Conservation (phyloP, 306 rosid genomes). For the Medicago arabica region DNA sequence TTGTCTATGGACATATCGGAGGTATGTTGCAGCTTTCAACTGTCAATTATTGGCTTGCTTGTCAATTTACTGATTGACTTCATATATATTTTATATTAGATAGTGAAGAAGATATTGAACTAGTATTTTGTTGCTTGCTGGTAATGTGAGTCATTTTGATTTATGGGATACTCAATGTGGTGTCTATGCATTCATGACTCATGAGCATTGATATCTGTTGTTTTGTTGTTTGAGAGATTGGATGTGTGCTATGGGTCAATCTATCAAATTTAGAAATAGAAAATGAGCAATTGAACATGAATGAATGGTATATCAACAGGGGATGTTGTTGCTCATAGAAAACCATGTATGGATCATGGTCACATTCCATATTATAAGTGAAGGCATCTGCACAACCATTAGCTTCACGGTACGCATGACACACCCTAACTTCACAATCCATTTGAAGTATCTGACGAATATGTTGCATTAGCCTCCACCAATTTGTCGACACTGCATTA, state of each 20-base stretch:
- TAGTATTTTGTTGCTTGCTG: not conserved
- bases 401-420: too few relatives aligned
- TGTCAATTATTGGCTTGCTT: not conserved
- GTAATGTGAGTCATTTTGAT: not conserved
- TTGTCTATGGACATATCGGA: not conserved
- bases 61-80: not conserved
- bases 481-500: too few relatives aligned
- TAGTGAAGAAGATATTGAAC: not conserved
- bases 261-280: not conserved
- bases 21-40: slow-evolving; percentile 11
- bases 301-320: too few relatives aligned
- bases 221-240: not conserved
- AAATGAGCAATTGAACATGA: not conserved
- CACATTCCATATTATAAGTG: too few relatives aligned
- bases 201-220: not conserved
- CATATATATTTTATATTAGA: not conserved
- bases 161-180: not conserved
- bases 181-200: not conserved
- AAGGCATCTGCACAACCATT: too few relatives aligned
- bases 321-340: too few relatives aligned
- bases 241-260: not conserved
- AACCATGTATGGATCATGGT: too few relatives aligned
- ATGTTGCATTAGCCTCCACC: too few relatives aligned
- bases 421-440: too few relatives aligned
- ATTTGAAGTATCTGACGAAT: too few relatives aligned